Base-by-base conservation (phyloP, 345 rosid species). In the Angophora floribunda region DNA sequence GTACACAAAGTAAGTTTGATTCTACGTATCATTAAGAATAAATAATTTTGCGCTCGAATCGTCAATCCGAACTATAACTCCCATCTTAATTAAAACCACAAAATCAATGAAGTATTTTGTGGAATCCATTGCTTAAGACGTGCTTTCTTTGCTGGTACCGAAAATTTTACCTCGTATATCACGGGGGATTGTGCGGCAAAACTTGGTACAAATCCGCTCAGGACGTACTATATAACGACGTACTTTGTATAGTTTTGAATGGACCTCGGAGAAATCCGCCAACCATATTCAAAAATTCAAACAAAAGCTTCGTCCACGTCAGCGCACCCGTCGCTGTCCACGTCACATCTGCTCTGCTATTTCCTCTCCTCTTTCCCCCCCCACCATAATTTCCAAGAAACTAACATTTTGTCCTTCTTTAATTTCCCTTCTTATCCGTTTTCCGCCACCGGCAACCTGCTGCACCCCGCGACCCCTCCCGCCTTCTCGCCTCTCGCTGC, bases 1-100 rank as follows among this genome's bases (percentile, higher is more conserved):
- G 7, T 19, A 13, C 10, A 36, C 26, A 1, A 19, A 6, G 19
- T 13, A 10, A 36, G 13, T 9, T 75, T 7, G 1, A 10, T 4
- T 22, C 1, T 75, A 6, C 1, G 0, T 36, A 75, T 2, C 44
- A 36, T 36, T 4, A 17, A 19, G 14, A 9, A 11, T 1, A 75
- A 5, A 17, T 4, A 36, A 36, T 75, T 8, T 36, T 1, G 4
- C 1, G 1, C 9, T 17, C 1, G 6, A 1, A 17, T 36, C 3
- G 1, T 1, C 1, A 3, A 36, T 0, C 19, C 1, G 4, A 0
- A 0, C 1, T 36, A 36, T 19, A 19, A 2, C 1, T 2, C 49
- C 3, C 24, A 8, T 36, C 3, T 36, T 11, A 41, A 75, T 75
- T 70, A 16, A 70, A 36, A 36, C 8, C 63, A 24, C 5, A 28